Evolutionary conservation across 495 filamentous ascomycete species (phyloP).

Genomic region (Annulohypoxylon maeteangense): DNA sequence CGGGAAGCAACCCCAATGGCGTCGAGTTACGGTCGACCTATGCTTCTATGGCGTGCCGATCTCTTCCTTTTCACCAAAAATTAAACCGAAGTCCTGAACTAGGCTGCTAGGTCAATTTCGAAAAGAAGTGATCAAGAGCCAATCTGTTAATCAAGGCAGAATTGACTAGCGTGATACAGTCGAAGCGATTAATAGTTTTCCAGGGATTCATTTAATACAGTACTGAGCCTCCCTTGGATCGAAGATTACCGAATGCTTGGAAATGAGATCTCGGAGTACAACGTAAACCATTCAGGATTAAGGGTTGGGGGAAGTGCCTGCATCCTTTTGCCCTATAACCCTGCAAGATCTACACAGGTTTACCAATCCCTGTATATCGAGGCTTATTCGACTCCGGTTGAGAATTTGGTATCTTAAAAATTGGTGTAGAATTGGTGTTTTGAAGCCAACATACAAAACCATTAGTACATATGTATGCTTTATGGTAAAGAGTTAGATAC

Average conservation of each 20-base stretch:
- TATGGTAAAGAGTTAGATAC: not conserved
- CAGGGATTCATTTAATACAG: not conserved
- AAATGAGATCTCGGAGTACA: slow-evolving; percentile 12
- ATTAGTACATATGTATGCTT: not conserved
- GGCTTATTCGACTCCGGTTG: not conserved
- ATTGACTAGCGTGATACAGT: not conserved
- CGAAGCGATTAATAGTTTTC: not conserved
- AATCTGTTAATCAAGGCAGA: not conserved
- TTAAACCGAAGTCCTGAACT: not conserved
- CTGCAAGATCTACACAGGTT: not conserved
- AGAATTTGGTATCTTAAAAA: not conserved
- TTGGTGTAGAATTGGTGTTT: not conserved
- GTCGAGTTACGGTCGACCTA: not conserved
- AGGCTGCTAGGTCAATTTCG: not conserved
- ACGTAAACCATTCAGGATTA: not conserved
- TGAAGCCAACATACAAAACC: not conserved
- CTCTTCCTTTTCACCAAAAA: slow-evolving; percentile 20
- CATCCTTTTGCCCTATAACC: slow-evolving; percentile 5
- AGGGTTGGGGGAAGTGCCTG: not conserved
- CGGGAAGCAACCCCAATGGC: slow-evolving; percentile 1
- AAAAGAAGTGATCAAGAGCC: not conserved
- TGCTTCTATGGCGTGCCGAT: slow-evolving; percentile 22
- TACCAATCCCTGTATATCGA: not conserved
- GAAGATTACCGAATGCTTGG: slow-evolving; percentile 22
- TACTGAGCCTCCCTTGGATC: not conserved